phyloP scores from a whole-genome alignment of 768 basidiomycete genomes.

The Lactarius evosmus region DNA sequence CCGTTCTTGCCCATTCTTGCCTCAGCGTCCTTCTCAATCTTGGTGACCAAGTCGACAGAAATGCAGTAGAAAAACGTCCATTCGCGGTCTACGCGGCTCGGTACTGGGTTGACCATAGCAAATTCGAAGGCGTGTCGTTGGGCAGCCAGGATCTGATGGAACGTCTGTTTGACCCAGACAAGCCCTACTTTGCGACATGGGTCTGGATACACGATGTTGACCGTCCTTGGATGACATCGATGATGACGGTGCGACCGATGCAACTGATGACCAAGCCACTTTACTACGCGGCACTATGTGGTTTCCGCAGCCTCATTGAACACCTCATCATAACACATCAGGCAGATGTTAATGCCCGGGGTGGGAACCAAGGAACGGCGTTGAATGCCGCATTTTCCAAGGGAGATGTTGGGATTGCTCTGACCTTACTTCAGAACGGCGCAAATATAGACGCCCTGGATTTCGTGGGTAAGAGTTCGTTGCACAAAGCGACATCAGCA shows the following conservation, averaged over 20 bases:
- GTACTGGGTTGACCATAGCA: slow-evolving; percentile 7
- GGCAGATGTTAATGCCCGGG: not conserved
- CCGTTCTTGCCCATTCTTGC: not conserved
- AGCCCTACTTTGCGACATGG: slow-evolving; percentile 8
- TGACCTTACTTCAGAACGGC: not conserved
- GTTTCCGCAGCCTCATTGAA: not conserved
- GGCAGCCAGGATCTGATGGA: not conserved
- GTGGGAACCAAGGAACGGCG: not conserved
- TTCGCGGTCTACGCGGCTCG: not conserved
- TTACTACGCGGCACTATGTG: slow-evolving; percentile 12
- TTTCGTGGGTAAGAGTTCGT: not conserved
- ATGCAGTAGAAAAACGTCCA: not conserved
- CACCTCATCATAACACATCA: not conserved
- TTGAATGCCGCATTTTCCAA: not conserved
- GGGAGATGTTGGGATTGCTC: not conserved
- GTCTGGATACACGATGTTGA: slow-evolving; percentile 11
- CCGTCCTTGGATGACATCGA: not conserved
- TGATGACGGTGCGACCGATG: not conserved
- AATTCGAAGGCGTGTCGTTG: not conserved
- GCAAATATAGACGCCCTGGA: not conserved
- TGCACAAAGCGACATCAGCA: not conserved
- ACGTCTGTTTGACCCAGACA: not conserved
- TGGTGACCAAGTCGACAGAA: not conserved
- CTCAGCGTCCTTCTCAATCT: slow-evolving; percentile 7
- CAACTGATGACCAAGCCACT: not conserved